Evolutionary conservation across 164 flowering plant genomes (phyloP), one percentile per base, ranked within the genome.

Genomic region (Umbellularia californica): DNA sequence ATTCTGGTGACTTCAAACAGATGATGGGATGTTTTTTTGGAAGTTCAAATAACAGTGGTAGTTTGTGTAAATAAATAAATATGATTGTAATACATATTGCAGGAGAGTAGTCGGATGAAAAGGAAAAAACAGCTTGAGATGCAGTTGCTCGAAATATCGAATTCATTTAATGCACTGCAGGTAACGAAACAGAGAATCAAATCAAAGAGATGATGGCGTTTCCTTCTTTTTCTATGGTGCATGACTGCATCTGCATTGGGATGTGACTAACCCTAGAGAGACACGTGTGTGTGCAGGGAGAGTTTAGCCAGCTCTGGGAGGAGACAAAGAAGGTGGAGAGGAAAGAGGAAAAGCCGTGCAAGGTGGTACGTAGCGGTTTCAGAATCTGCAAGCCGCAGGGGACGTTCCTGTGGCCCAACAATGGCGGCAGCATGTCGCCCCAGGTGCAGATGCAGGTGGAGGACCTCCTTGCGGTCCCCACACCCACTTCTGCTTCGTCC

Each of bases 371-470:
- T 79, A 92, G 98, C 79, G 98, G 97, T 9, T 91, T 91, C 88
- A 88, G 87, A 70, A 83, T 89, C 11, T 91, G 92, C 87, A 88
- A 81, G 82, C 93, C 95, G 2, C 89, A 84, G 63, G 93, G 95
- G 13, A 84, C 88, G 24, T 86, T 89, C 70, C 81, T 86, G 35
- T 89, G 93, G 92, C 93, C 93, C 24, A 68, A 51, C 65, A 77
- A 71, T 74, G 77, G 50, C 75, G 69, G 25, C 69, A 62, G 25
- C 62, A 27, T 41, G 35, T 52, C 74, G 2, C 79, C 80, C 19
- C 84, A 62, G 58, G 70, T 47, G 63, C 67, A 52, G 52, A 69
- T 73, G 51, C 76, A 77, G 28, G 81, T 68, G 22, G 85, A 80
- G 66, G 79, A 79, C 69, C 69, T 83, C 15, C 62, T 72, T 10